Base-by-base conservation (phyloP, 805 yeast genomes). In the Kregervanrija delftensis region DNA sequence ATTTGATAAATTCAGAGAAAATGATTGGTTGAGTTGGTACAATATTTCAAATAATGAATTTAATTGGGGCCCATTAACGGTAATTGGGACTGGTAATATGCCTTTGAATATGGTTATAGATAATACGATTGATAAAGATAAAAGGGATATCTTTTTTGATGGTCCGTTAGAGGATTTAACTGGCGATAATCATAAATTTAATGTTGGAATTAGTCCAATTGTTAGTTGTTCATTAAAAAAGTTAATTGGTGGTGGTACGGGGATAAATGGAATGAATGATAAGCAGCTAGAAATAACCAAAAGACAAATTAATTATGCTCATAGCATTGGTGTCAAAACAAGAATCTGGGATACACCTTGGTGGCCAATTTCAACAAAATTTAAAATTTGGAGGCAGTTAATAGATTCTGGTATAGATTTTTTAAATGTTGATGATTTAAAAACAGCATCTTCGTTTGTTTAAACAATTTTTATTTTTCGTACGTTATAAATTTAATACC, bases 281-380 rank as follows among this genome's bases (percentile, higher is more conserved):
- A 53, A 52, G 1, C 77, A 76, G 46, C 44, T 55, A 37, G 45
- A 37, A 1, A 52, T 30, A 10, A 49, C 76, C 17, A 49, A 50
- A 16, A 33, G 46, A 4, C 51, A 50, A 28, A 59, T 76, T 15
- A 61, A 63, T 9, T 41, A 46, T 12, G 81, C 86, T 2, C 86
- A 81, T 52, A 54, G 60, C 2, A 47, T 63, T 40, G 76, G 77
- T 11, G 54, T 83, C 35, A 68, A 71, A 50, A 75, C 86, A 0
- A 66, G 91, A 45, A 65, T 83, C 30, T 84, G 90, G 90, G 89
- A 81, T 14, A 79, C 79, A 8, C 81, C 86, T 1, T 67, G 68
- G 42, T 83, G 88, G 88, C 89, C 90, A 4, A 57, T 59, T 2
- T 48, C 54, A 11, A 58, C 65, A 30, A 68, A 77, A 46, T 58